A percentile compares a stretch with the other conserved stretches of the same genome.
Evolutionary conservation across 1,284 basidiomycete genomes (phyloP).

Genomic region (Leccinum griseonigrum): DNA sequence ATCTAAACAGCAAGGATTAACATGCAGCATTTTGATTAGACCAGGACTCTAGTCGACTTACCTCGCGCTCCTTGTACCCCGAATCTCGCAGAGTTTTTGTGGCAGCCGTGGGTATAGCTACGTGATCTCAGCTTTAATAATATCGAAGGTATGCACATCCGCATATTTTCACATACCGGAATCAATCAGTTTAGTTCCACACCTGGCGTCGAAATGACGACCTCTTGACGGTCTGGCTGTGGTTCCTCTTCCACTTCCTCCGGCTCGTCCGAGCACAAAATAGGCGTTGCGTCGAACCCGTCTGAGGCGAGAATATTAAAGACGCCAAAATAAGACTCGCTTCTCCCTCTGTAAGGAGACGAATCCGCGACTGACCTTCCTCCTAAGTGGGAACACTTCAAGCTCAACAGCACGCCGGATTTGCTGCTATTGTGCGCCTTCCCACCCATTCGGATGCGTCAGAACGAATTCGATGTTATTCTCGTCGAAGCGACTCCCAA

Average conservation of each 20-base stretch:
- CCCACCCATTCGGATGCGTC: slow-evolving; percentile 46
- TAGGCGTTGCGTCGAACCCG: slow-evolving; percentile 14
- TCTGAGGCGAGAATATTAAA: slow-evolving; percentile 33
- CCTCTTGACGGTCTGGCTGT: slow-evolving; percentile 32
- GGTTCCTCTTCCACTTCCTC: slow-evolving; percentile 12
- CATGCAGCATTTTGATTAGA: too few species aligned
- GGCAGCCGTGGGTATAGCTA: too few species aligned
- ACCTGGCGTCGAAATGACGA: slow-evolving; percentile 52
- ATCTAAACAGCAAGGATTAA: too few species aligned
- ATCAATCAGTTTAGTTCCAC: slow-evolving; percentile 38
- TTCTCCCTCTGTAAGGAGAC: slow-evolving; percentile 49
- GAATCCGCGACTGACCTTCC: slow-evolving; percentile 30
- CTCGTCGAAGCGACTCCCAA: slow-evolving; percentile 34
- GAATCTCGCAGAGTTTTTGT: too few species aligned
- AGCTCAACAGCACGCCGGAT: slow-evolving; percentile 36
- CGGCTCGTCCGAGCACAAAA: slow-evolving; percentile 12
- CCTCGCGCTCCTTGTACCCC: too few species aligned
- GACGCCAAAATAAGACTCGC: slow-evolving; percentile 48
- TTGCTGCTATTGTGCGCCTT: slow-evolving; percentile 37
- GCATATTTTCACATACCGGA: too few species aligned
- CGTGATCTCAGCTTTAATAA: too few species aligned
- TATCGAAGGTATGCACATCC: too few species aligned
- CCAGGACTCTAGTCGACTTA: too few species aligned
- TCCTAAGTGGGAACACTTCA: slow-evolving; percentile 25
- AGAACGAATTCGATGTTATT: slow-evolving; percentile 36